A percentile compares a stretch with the other conserved stretches of the same genome.
phyloP scores from a whole-genome alignment of 1,284 basidiomycete genomes.

The Ceratobasidium sp. region DNA sequence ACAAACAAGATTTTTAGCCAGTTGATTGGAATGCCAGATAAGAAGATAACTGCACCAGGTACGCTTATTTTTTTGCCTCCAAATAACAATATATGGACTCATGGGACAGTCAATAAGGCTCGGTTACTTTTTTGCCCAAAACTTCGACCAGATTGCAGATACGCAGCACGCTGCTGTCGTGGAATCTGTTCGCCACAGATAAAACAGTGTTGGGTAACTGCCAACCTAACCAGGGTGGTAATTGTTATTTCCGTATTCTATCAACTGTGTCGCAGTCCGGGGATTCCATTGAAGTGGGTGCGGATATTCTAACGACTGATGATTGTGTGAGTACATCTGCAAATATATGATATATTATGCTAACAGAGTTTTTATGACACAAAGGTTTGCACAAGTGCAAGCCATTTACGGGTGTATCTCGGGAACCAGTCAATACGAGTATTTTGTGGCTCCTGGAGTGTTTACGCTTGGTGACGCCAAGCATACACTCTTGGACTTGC shows the following conservation, averaged over 20 bases:
- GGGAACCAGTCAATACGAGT: no score
- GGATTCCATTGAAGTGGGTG: not conserved
- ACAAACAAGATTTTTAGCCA: not conserved
- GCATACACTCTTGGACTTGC: slow-evolving; percentile 4
- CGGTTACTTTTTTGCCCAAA: slow-evolving; percentile 4
- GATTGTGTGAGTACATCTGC: not conserved
- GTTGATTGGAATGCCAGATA: not conserved
- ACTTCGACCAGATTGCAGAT: not conserved
- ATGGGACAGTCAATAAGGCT: not conserved
- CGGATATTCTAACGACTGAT: not conserved
- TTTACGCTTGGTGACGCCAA: not conserved
- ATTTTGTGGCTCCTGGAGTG: not conserved
- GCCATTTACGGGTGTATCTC: not conserved
- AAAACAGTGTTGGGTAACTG: not conserved
- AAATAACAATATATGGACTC: not conserved
- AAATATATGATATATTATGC: not conserved
- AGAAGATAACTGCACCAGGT: slow-evolving; percentile 4
- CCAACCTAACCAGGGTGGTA: not conserved
- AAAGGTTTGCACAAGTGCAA: slow-evolving; percentile 8
- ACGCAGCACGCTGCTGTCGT: not conserved
- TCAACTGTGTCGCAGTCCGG: slow-evolving; percentile 4
- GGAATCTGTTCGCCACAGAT: not conserved
- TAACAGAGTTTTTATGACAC: not conserved
- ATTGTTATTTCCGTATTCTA: slow-evolving; percentile 13
- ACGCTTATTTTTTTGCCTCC: not conserved